Evolutionary conservation across 495 filamentous ascomycete species (phyloP), one percentile per base, ranked within the genome.

Genomic region (Sporormia fimetaria): DNA sequence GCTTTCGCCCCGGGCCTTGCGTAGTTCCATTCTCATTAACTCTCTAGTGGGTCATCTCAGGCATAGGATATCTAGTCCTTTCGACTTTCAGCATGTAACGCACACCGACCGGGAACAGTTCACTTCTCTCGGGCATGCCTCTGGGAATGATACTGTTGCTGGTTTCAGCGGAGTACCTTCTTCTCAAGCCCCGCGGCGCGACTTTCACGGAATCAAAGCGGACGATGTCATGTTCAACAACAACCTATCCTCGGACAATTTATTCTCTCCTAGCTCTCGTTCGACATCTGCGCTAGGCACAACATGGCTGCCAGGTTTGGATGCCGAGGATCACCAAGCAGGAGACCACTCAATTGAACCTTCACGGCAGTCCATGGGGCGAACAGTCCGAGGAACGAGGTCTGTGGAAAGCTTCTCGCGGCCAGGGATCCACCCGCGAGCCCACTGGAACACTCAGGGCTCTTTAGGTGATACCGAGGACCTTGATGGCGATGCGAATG

Each of bases 1-100:
- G 51, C 47, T 5, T 29, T 12, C 29, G 4, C 9, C 25, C 14
- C 2, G 17, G 15, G 4, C 21, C 39, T 21, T 14, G 7, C 21
- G 9, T 8, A 25, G 11, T 12, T 25, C 30, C 14, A 2, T 37
- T n/a, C 14, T 42, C 6, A 43, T 27, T n/a, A 28, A 27, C 31
- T 60, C 61, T 40, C 58, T 63, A 47, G 61, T 64, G 21, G 40
- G 63, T 33, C 64, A 67, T 45, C 64, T 62, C 28, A 57, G 51
- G 27, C 26, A 44, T 12, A 42, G 67, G 51, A 93, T 94, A 35
- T 94, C 86, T 0, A 75, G 73, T 16, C 86, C 86, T 4, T 93
- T 81, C 60, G 81, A 87, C 59, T 94, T 94, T 53, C 83, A 87
- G 49, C 86, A 93, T 59, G 61, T 94, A 31, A 81, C 80, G 17